Evolutionary conservation across 345 rosid species (phyloP), one percentile per base, ranked within the genome.

Genomic region (Eucalyptus erythrocorys): DNA sequence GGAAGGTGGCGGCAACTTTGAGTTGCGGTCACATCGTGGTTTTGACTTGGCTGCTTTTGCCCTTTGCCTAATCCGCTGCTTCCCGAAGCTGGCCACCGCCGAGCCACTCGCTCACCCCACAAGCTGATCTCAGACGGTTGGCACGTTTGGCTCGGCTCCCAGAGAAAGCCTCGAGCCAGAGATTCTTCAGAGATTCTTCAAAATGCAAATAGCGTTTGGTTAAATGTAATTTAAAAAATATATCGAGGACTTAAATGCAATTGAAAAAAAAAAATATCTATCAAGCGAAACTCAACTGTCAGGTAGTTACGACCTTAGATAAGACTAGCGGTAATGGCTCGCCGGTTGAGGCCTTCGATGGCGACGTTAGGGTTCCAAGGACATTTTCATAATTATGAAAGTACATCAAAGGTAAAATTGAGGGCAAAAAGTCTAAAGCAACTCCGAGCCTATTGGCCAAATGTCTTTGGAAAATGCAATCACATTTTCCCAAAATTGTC

Each of bases 141-240:
- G 27, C 11, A 10, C 59, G 26, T 55, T 55, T 9, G 59, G 27
- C 22, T 55, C 12, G 59, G 13, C 61, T 0, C 0, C 24, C 24
- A 4, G 30, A 55, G 30, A 55, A 55, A 55, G 61, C 5, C 5
- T 24, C 12, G 1, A 24, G 30, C 0, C 3, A 4, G 12, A 55
- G 3, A 24, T 24, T 24, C 7, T 55, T 26, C 3, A 4, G 12
- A 55, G 3, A 24, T 24, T 24, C 7, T 55, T 26, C 6, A 2
- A 55, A 55, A 55, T 9, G 6, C 0, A 55, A 9, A 55, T 55
- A 22, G 6, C 0, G 1, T 10, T 1, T 55, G 27, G 24, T 55
- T 4, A 22, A 24, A 5, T 24, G 3, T 55, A 55, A 22, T 55
- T 55, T 5, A 9, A 55, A 55, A 55, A 55, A 9, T 55, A 8